A percentile compares a stretch with the other conserved stretches of the same genome.
Conservation (phyloP, 140 eudicot genomes). For the Erigeron philadelphicus region DNA sequence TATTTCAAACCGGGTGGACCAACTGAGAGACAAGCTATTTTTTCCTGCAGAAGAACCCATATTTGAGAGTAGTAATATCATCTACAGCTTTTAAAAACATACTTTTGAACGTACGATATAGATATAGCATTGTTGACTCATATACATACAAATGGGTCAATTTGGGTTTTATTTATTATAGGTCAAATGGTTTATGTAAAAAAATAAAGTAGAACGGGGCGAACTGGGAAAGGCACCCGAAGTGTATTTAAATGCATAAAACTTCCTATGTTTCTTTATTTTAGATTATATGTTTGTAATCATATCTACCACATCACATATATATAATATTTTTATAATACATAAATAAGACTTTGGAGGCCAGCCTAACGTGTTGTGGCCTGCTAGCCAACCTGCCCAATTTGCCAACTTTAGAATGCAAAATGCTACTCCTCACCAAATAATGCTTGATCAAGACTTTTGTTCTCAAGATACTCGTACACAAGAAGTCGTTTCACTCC, state of each 20-base stretch:
- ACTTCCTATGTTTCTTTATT: too few species aligned
- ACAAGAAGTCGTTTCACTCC: slow-evolving; percentile 54
- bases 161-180: not conserved
- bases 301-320: too few species aligned
- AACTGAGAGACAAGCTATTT: slow-evolving; percentile 30
- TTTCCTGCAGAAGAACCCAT: slow-evolving; percentile 31
- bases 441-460: slow-evolving; percentile 56
- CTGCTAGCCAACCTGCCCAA: too few species aligned
- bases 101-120: too few species aligned
- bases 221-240: not conserved
- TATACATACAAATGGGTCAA: not conserved
- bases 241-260: not conserved
- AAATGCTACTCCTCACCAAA: slow-evolving; percentile 18
- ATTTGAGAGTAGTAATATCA: not conserved
- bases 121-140: not conserved
- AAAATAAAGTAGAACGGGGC: not conserved
- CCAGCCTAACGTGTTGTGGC: too few species aligned
- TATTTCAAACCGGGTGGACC: slow-evolving; percentile 47
- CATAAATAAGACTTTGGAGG: too few species aligned
- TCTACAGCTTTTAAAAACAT: too few species aligned
- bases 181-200: not conserved
- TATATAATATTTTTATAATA: too few species aligned
- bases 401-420: too few species aligned
- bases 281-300: too few species aligned
- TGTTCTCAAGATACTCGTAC: slow-evolving; percentile 62